Conservation (phyloP, 768 basidiomycete species). For the Collybia sordida region DNA sequence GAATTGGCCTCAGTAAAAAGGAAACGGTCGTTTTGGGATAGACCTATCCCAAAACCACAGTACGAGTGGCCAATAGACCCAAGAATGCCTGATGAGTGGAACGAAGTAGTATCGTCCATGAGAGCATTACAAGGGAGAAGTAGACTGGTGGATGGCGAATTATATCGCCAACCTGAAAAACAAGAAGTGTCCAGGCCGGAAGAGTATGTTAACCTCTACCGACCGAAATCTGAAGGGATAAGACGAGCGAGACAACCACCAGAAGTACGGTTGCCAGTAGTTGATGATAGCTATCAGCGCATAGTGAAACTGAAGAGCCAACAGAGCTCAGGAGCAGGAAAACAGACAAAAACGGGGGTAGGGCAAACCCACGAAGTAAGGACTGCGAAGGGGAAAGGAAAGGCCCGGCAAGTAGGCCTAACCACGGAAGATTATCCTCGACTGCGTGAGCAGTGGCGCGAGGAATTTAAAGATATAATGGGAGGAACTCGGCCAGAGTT, state of each 20-base stretch:
- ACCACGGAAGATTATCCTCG: conserved; percentile 12
- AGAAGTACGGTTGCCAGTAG: background rate
- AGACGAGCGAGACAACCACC: background rate
- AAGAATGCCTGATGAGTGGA: conserved; percentile 20
- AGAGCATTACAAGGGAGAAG: background rate
- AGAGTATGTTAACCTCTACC: background rate
- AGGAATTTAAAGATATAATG: conserved; percentile 20
- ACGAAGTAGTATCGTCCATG: conserved; percentile 12
- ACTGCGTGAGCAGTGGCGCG: conserved; percentile 17
- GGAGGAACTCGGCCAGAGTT: conserved; percentile 18
- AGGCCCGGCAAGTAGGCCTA: background rate
- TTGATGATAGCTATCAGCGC: background rate
- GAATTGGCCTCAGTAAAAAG: too few species aligned
- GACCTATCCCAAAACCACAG: conserved; percentile 10
- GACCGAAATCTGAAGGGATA: background rate
- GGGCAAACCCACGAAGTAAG: background rate
- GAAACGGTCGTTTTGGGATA: conserved; percentile 18
- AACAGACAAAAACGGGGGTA: background rate
- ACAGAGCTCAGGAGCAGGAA: too few species aligned
- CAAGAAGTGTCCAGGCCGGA: background rate
- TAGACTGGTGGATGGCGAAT: background rate
- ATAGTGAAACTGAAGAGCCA: background rate
- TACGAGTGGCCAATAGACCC: conserved; percentile 11
- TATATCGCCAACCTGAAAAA: background rate
- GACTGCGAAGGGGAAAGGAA: background rate